phyloP scores from a whole-genome alignment of 805 yeast species.

The Starmera dryadoides region DNA sequence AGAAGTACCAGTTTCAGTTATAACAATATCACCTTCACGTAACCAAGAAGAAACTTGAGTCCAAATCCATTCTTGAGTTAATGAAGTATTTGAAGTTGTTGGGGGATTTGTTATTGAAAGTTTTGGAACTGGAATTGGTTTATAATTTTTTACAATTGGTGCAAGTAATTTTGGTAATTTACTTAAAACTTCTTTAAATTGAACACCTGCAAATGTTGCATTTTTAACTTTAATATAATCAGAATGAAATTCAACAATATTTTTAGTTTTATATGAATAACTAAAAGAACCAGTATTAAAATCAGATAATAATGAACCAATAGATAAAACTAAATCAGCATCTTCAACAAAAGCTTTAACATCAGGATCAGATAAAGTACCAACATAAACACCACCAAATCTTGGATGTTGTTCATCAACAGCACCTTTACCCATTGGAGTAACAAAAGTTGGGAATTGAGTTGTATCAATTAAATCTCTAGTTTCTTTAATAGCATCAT shows the following conservation, averaged over 20 bases:
- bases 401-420: conserved; percentile 66
- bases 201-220: conserved; percentile 67
- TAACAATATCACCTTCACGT: conserved; percentile 56
- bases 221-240: conserved; percentile 63
- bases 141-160: conserved; percentile 33
- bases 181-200: conserved; percentile 53
- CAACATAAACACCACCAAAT: conserved; percentile 83
- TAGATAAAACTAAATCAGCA: conserved; percentile 67
- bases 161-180: conserved; percentile 32
- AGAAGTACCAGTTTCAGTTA: conserved; percentile 72
- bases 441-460: conserved; percentile 74
- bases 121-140: conserved; percentile 49
- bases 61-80: conserved; percentile 68
- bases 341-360: conserved; percentile 67
- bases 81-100: conserved; percentile 34
- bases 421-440: conserved; percentile 87
- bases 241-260: conserved; percentile 74
- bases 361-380: conserved; percentile 67
- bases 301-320: conserved; percentile 81
- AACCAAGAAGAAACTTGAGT: conserved; percentile 55
- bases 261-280: conserved; percentile 65
- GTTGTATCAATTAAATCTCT: conserved; percentile 54
- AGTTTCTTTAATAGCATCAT: conserved; percentile 59
- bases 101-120: conserved; percentile 39
- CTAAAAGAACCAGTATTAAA: conserved; percentile 88